These are phyloP conservation scores for Lasiodiplodia sp. DNA, from an alignment of 2,329 filamentous ascomycete genomes.

Conservation along the genomic window DNA sequence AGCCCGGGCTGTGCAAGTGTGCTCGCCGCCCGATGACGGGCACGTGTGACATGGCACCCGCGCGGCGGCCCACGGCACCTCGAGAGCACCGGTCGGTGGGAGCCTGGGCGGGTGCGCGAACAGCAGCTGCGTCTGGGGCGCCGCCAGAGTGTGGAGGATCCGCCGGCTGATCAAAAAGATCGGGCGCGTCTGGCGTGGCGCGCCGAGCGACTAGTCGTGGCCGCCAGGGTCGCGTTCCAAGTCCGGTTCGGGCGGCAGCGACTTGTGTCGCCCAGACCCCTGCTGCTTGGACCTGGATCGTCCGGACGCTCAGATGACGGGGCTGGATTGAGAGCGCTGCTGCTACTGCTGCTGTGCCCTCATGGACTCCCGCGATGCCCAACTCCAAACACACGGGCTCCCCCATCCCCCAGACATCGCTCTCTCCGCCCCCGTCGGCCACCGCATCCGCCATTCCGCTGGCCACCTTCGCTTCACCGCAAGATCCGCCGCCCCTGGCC, in stretches of 20 bases:
- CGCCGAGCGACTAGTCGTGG: not conserved
- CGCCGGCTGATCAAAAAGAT: conserved; percentile 19
- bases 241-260: conserved; percentile 1
- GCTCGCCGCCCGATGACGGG: not conserved
- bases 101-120: not conserved
- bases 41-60: not conserved
- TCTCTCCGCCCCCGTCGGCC: conserved; percentile 17
- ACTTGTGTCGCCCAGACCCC: not conserved
- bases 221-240: not conserved
- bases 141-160: conserved; percentile 15
- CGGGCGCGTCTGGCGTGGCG: conserved; percentile 9
- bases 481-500: conserved; percentile 1
- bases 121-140: conserved; percentile 7
- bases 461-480: conserved; percentile 14
- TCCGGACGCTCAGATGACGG: not conserved
- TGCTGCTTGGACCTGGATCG: not conserved
- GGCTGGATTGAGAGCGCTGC: not conserved
- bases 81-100: too few species aligned
- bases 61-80: not conserved
- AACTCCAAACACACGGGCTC: conserved; percentile 23
- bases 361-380: conserved; percentile 24
- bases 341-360: conserved; percentile 3
- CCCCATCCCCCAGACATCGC: conserved; percentile 8
- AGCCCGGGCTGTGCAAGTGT: conserved; percentile 8
- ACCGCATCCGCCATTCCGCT: conserved; percentile 27